phyloP scores from a whole-genome alignment of 2,329 filamentous ascomycete species.

The Xylaria sp. region DNA sequence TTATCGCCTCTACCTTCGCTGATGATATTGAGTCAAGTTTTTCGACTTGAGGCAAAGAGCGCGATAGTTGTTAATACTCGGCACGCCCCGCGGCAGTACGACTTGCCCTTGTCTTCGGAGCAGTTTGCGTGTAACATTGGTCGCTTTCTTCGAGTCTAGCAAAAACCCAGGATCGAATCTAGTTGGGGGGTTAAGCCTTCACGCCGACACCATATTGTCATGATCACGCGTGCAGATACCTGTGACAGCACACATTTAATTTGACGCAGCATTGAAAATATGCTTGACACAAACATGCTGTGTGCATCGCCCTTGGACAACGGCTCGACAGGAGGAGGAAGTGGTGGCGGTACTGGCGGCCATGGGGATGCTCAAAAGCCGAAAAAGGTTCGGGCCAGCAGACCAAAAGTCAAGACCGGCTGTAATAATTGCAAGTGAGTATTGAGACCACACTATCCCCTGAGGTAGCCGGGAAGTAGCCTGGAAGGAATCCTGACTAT shows the following conservation, averaged over 20 bases:
- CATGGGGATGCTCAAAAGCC: slow-evolving; percentile 47
- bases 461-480: not conserved
- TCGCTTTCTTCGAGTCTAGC: slow-evolving; percentile 19
- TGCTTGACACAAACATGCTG: slow-evolving; percentile 23
- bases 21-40: slow-evolving; percentile 11
- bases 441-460: slow-evolving; percentile 12
- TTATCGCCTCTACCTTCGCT: slow-evolving; percentile 6
- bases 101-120: slow-evolving; percentile 1
- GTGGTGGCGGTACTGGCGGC: slow-evolving; percentile 21
- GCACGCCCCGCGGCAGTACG: slow-evolving; percentile 17
- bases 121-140: slow-evolving; percentile 12
- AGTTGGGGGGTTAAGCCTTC: slow-evolving; percentile 11
- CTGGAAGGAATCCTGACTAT: not conserved
- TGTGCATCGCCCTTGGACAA: slow-evolving; percentile 21
- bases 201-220: slow-evolving; percentile 24
- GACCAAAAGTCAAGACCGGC: slow-evolving; percentile 73
- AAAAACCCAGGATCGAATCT: slow-evolving; percentile 13
- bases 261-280: slow-evolving; percentile 9
- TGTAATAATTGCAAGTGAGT: slow-evolving; percentile 76
- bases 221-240: slow-evolving; percentile 21
- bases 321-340: slow-evolving; percentile 20
- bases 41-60: slow-evolving; percentile 9
- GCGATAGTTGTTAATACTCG: slow-evolving; percentile 6
- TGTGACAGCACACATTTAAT: slow-evolving; percentile 14
- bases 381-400: slow-evolving; percentile 64